Percentiles rank a stretch among this genome's conserved stretches.
phyloP scores from a whole-genome alignment of 169 alveolate genomes.

The Plasmodium yoelii region DNA sequence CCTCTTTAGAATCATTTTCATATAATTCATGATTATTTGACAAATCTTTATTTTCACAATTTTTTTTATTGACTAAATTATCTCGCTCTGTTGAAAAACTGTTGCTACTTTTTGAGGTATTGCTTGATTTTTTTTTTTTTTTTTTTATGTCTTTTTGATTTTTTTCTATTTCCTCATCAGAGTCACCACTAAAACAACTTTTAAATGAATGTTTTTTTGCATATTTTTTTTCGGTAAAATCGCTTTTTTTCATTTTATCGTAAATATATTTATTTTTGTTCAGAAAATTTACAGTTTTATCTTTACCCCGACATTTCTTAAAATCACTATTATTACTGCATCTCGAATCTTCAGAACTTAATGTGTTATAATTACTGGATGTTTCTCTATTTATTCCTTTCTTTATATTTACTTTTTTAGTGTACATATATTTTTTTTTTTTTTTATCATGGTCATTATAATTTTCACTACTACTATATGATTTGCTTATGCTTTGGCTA shows the following conservation, averaged over 20 bases:
- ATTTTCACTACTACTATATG: background rate
- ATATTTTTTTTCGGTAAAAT: background rate
- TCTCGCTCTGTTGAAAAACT: background rate
- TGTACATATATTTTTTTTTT: background rate
- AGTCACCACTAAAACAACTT: background rate
- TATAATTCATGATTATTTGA: no score
- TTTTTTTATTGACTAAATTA: background rate
- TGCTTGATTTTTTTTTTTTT: background rate
- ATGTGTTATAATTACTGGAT: no score
- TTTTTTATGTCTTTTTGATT: background rate
- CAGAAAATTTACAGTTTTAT: no score
- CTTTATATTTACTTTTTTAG: background rate
- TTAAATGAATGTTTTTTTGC: background rate
- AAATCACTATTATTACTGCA: no score
- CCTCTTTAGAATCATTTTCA: no score
- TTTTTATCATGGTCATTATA: background rate
- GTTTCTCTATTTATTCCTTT: no score
- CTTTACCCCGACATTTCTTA: no score
- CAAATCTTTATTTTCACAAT: no score
- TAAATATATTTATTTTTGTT: no score
- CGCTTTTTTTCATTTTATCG: background rate
- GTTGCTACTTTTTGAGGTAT: background rate
- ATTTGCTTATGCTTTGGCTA: background rate
- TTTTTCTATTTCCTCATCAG: background rate
- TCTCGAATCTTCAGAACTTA: no score